phyloP scores from a whole-genome alignment of 2,329 filamentous ascomycete genomes.

The Cadophora sp. region DNA sequence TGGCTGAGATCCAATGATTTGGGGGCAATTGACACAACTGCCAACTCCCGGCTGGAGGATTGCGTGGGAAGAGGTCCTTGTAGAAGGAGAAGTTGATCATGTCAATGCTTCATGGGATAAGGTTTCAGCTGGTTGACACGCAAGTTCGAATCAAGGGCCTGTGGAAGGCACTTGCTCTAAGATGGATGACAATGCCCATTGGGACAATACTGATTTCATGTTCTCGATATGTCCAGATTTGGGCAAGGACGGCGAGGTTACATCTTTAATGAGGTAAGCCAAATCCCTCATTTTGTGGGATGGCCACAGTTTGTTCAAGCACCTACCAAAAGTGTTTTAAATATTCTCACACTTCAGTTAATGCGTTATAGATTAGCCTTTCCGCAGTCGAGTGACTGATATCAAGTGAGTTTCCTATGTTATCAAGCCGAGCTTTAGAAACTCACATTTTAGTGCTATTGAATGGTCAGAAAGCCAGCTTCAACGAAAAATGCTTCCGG shows the following conservation, averaged over 20 bases:
- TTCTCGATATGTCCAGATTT: slow-evolving; percentile 32
- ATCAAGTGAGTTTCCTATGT: slow-evolving; percentile 13
- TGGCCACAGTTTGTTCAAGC: not conserved
- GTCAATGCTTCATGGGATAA: slow-evolving; percentile 24
- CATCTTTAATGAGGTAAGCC: slow-evolving; percentile 28
- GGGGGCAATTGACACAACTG: slow-evolving; percentile 29
- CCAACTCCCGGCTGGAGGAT: slow-evolving; percentile 17
- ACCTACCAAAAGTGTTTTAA: not conserved
- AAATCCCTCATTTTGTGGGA: not conserved
- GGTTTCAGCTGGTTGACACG: slow-evolving; percentile 25
- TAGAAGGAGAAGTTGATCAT: slow-evolving; percentile 23
- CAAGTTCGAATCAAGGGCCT: slow-evolving; percentile 27
- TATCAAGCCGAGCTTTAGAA: not conserved
- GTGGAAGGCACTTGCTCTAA: slow-evolving; percentile 30
- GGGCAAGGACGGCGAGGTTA: slow-evolving; percentile 32
- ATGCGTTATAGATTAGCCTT: not conserved
- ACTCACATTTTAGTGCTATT: slow-evolving; percentile 18
- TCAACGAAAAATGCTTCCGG: slow-evolving; percentile 52
- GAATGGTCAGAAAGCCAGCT: slow-evolving; percentile 34
- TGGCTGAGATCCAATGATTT: slow-evolving; percentile 39
- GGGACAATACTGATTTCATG: slow-evolving; percentile 30
- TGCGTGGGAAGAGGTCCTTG: slow-evolving; percentile 27
- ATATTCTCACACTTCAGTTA: not conserved
- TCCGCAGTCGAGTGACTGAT: slow-evolving; percentile 28
- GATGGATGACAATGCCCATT: slow-evolving; percentile 27